Evolutionary conservation across 2,329 filamentous ascomycete species (phyloP).

Genomic region (Claviceps sp.): DNA sequence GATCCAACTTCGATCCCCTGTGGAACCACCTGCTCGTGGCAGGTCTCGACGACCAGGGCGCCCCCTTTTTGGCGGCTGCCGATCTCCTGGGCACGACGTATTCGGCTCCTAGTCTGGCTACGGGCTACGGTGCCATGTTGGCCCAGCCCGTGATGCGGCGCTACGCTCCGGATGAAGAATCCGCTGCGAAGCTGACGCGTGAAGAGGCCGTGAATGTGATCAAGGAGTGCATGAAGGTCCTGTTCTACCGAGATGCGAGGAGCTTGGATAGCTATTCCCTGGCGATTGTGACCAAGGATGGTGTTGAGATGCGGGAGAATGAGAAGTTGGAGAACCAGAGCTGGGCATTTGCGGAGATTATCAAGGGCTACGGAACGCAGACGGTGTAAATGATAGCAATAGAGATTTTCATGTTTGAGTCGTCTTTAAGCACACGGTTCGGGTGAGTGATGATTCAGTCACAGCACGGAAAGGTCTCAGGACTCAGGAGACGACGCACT

Average conservation of each 20-base stretch:
- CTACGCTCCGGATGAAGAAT: slow-evolving; percentile 70
- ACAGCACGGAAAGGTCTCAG: no score
- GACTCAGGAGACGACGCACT: no score
- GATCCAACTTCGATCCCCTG: slow-evolving; percentile 89
- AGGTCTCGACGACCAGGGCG: slow-evolving; percentile 64
- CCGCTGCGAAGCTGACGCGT: slow-evolving; percentile 54
- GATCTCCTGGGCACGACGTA: slow-evolving; percentile 92
- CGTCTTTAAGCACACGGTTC: no score
- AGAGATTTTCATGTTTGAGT: background rate
- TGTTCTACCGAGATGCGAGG: slow-evolving; percentile 93
- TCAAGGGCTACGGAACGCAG: slow-evolving; percentile 91
- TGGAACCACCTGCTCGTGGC: slow-evolving; percentile 95
- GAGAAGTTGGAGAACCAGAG: slow-evolving; percentile 90
- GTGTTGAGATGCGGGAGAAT: slow-evolving; percentile 70
- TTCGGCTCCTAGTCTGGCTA: slow-evolving; percentile 75
- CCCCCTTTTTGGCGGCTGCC: slow-evolving; percentile 82
- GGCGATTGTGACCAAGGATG: slow-evolving; percentile 76
- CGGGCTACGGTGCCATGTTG: slow-evolving; percentile 84
- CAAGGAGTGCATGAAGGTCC: slow-evolving; percentile 94
- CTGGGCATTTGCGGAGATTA: slow-evolving; percentile 94
- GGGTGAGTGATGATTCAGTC: no score
- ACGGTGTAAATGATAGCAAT: slow-evolving; percentile 22
- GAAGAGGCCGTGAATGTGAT: slow-evolving; percentile 71
- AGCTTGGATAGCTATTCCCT: slow-evolving; percentile 86
- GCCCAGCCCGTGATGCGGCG: slow-evolving; percentile 84